A percentile compares a stretch with the other conserved stretches of the same genome.
These are phyloP conservation scores for Geotrichum restrictum DNA, from an alignment of 1,139 yeast species.

Conservation along the genomic window DNA sequence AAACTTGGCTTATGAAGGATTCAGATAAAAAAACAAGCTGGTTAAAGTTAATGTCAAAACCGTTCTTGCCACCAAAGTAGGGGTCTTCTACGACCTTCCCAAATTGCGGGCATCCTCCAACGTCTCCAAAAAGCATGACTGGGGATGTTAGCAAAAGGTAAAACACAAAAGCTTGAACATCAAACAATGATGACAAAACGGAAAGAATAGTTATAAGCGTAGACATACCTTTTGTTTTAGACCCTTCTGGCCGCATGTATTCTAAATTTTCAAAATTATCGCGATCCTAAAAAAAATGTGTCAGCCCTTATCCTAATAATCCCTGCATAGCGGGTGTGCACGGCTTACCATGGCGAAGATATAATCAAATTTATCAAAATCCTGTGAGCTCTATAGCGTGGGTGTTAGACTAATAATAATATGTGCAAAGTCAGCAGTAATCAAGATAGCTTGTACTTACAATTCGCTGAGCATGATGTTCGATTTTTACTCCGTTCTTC, in stretches of 20 bases:
- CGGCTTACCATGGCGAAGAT: conserved; percentile 64
- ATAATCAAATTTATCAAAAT: conserved; percentile 73
- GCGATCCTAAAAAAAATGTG: conserved; percentile 46
- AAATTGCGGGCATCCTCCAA: conserved; percentile 52
- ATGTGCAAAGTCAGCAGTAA: background rate
- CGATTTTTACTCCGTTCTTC: conserved; percentile 67
- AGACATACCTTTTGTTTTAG: conserved; percentile 45
- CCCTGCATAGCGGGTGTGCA: background rate
- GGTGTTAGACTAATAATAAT: background rate
- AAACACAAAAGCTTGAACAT: too few relatives aligned
- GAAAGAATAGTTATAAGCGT: background rate
- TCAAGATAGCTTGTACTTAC: conserved; percentile 9
- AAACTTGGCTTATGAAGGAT: conserved; percentile 11
- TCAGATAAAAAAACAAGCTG: conserved; percentile 65
- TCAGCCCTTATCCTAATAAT: background rate
- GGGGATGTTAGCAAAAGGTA: too few relatives aligned
- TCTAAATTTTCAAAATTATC: conserved; percentile 58
- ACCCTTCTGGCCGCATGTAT: conserved; percentile 54
- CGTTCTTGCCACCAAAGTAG: conserved; percentile 80
- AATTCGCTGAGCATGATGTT: conserved; percentile 75
- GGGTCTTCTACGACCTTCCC: conserved; percentile 76
- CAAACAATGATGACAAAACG: conserved; percentile 20
- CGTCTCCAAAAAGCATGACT: conserved; percentile 68
- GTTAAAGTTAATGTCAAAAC: conserved; percentile 72
- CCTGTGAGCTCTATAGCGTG: conserved; percentile 36